Percentiles rank a stretch among this genome's conserved stretches.
phyloP scores from a whole-genome alignment of 306 rosid genomes.

The Alnus glutinosa region DNA sequence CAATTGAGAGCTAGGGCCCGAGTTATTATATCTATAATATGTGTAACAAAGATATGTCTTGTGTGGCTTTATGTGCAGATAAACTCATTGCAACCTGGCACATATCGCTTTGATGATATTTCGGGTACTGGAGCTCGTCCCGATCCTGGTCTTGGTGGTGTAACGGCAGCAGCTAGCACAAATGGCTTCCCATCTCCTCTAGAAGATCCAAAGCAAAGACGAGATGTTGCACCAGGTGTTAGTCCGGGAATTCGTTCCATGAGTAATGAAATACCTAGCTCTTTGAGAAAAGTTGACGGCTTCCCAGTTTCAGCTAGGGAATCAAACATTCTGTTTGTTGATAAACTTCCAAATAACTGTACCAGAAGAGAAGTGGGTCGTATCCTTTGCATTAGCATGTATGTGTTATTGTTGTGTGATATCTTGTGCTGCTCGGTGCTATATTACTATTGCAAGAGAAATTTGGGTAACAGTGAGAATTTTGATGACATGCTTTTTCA shows the following conservation, averaged over 20 bases:
- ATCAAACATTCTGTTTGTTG: conserved; percentile 70
- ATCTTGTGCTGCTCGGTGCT: not conserved
- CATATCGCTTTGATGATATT: conserved; percentile 42
- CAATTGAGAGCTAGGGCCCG: not conserved
- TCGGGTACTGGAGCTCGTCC: conserved; percentile 36
- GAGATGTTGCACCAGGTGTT: conserved; percentile 35
- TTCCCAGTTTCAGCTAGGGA: conserved; percentile 38
- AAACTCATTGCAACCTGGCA: conserved; percentile 34
- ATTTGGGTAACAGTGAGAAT: not conserved
- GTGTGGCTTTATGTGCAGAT: conserved; percentile 38
- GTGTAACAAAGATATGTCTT: conserved; percentile 1
- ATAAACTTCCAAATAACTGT: conserved; percentile 74
- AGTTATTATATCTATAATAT: not conserved
- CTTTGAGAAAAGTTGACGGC: conserved; percentile 37
- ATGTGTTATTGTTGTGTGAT: conserved; percentile 1
- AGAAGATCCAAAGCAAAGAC: conserved; percentile 39
- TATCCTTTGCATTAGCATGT: conserved; percentile 48
- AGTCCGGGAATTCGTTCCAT: conserved; percentile 37
- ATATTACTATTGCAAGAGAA: not conserved
- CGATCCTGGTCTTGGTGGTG: conserved; percentile 37
- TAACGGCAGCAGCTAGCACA: conserved; percentile 24
- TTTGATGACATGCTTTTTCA: not conserved
- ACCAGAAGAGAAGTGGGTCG: conserved; percentile 92
- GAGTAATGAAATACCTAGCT: conserved; percentile 39
- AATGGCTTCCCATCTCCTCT: conserved; percentile 40